Percentiles rank a stretch among this genome's conserved stretches.
phyloP scores from a whole-genome alignment of 2,329 filamentous ascomycete genomes.

The Graphium sp. region DNA sequence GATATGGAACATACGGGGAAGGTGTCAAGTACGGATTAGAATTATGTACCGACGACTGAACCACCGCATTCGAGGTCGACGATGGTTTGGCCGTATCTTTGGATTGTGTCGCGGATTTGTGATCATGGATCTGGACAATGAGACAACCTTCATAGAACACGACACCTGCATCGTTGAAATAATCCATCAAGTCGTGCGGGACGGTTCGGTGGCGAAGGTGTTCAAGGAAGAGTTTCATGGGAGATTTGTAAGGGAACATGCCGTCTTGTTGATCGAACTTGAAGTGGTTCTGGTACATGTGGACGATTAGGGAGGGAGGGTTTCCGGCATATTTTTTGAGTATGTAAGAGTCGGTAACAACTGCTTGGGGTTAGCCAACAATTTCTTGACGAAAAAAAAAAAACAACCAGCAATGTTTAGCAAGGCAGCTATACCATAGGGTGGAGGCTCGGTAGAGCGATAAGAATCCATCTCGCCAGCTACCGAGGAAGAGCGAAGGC shows the following conservation, averaged over 20 bases:
- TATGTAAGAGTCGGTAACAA: constrained; percentile 60
- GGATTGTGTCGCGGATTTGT: constrained; percentile 48
- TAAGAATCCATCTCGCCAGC: constrained; percentile 21
- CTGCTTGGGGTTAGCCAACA: too few relatives aligned
- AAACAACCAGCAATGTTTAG: not conserved
- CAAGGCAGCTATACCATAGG: constrained; percentile 36
- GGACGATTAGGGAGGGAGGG: constrained; percentile 70
- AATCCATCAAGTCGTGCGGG: constrained; percentile 75
- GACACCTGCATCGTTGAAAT: constrained; percentile 55
- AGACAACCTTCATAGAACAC: constrained; percentile 88
- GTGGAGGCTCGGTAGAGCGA: constrained; percentile 25
- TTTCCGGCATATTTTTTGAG: constrained; percentile 63
- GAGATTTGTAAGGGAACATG: constrained; percentile 80
- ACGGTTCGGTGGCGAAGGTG: constrained; percentile 63
- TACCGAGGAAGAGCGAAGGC: constrained; percentile 29
- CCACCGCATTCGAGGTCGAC: constrained; percentile 41
- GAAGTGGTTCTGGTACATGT: constrained; percentile 74
- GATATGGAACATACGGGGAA: constrained; percentile 68
- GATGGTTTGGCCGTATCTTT: constrained; percentile 36
- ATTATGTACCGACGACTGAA: constrained; percentile 78
- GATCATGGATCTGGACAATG: constrained; percentile 87
- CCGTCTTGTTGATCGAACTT: constrained; percentile 88
- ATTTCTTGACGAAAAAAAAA: not conserved
- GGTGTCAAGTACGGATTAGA: constrained; percentile 82
- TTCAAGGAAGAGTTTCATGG: constrained; percentile 69